Evolutionary conservation across 345 rosid genomes (phyloP), one percentile per base, ranked within the genome.

Genomic region (Eucalyptus marginata): DNA sequence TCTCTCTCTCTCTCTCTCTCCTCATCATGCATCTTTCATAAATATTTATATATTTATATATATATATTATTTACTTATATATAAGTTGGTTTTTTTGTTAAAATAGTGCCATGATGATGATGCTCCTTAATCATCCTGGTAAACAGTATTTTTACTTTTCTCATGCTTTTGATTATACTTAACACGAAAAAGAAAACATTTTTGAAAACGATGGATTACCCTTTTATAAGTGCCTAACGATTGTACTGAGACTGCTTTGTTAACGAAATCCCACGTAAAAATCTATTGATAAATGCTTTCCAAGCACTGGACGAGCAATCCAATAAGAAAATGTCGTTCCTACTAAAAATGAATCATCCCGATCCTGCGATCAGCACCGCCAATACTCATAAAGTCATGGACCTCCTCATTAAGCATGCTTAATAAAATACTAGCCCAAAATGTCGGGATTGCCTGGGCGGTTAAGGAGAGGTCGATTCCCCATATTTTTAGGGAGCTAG

Each of bases 401-500:
- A 31, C n/a, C 33, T 31, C 10, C 40, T 66, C 22, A 15, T 4
- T 66, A 16, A 66, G 79, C 79, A 66, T 66, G 79, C 20, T 64
- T n/a, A n/a, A 64, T 7, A n/a, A 64, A 20, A 52, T 52, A 52
- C 58, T 7, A 7, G 10, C 58, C 58, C 58, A 52, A 52, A 52
- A 7, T 0, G 0, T 8, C 20, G 4, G 5, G 10, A 52, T 52
- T 52, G 2, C 25, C 1, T 8, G 10, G 10, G 5, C 4, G 5
- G 25, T 20, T 51, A 18, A 0, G 2, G 24, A 3, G 10, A 3
- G 10, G 0, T 52, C 0, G 10, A 52, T 52, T 52, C 2, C 1
- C 24, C 58, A 2, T 52, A 0, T 0, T 52, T 52, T 52, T 20
- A 20, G 0, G 7, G 5, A 20, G 5, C 1, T 8, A 3, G 2